These are phyloP conservation scores for Styphnolobium japonicum DNA, from an alignment of 306 rosid species.

Conservation along the genomic window DNA sequence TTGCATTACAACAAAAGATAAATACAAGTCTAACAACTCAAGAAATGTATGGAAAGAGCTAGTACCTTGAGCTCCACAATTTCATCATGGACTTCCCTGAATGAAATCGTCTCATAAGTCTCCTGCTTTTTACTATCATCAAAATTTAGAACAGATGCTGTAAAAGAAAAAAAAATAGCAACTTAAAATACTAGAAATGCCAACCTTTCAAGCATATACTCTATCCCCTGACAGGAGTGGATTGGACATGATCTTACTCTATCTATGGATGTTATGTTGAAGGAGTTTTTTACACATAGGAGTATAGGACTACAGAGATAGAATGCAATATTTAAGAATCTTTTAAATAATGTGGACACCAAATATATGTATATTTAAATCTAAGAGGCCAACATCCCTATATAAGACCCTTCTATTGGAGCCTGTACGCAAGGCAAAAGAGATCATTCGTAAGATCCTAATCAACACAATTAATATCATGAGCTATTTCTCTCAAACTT, in stretches of 20 bases:
- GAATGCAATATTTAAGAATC: neutral
- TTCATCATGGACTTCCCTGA: conserved; percentile 59
- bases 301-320: neutral
- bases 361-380: neutral
- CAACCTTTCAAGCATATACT: conserved; percentile 12
- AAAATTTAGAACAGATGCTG: conserved; percentile 80
- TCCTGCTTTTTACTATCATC: conserved; percentile 63
- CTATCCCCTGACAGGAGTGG: neutral
- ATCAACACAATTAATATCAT: no score
- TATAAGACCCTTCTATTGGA: neutral
- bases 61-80: conserved; percentile 70
- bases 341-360: neutral
- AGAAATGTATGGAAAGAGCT: neutral
- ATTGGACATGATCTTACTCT: neutral
- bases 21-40: conserved; percentile 3
- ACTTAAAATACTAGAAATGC: conserved; percentile 20
- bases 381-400: neutral
- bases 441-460: no score
- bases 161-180: conserved; percentile 9
- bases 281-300: neutral
- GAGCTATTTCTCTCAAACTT: neutral
- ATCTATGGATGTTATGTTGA: conserved; percentile 11
- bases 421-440: neutral
- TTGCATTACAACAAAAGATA: neutral
- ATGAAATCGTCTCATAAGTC: conserved; percentile 57